phyloP scores from a whole-genome alignment of 2,329 filamentous ascomycete species.

The Microcyclosporella mali region DNA sequence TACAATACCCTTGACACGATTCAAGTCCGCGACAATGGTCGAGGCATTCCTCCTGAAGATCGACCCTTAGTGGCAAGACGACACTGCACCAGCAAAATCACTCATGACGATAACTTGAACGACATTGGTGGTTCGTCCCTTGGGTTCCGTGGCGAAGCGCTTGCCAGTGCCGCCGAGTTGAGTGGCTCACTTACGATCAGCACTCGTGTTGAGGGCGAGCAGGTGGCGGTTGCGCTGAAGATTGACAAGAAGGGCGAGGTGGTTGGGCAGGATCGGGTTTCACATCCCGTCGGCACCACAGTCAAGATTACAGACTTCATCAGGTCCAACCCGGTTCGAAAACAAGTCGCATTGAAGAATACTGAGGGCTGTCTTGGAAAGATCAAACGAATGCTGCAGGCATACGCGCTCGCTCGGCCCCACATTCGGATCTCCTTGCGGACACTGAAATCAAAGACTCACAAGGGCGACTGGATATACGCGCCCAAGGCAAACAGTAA shows the following conservation, averaged over 20 bases:
- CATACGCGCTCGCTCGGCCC: slow-evolving; percentile 62
- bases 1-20: slow-evolving; percentile 62
- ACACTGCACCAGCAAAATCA: slow-evolving; percentile 70
- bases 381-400: slow-evolving; percentile 55
- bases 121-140: slow-evolving; percentile 53
- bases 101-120: slow-evolving; percentile 56
- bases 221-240: slow-evolving; percentile 50
- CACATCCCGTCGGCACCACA: slow-evolving; percentile 63
- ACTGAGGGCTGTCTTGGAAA: slow-evolving; percentile 50
- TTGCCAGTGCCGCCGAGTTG: slow-evolving; percentile 59
- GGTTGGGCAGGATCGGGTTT: slow-evolving; percentile 37
- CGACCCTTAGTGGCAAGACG: slow-evolving; percentile 56
- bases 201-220: slow-evolving; percentile 57
- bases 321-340: slow-evolving; percentile 56
- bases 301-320: slow-evolving; percentile 58
- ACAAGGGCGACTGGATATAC: slow-evolving; percentile 56
- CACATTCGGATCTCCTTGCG: slow-evolving; percentile 56
- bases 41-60: slow-evolving; percentile 60
- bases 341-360: slow-evolving; percentile 53
- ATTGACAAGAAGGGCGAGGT: slow-evolving; percentile 45
- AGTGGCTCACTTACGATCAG: slow-evolving; percentile 53
- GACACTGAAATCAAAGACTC: slow-evolving; percentile 48
- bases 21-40: slow-evolving; percentile 67
- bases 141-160: slow-evolving; percentile 71
- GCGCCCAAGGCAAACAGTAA: slow-evolving; percentile 48